Percentiles rank a stretch among this genome's conserved stretches.
These are phyloP conservation scores for Calonectria honghensis DNA, from an alignment of 2,329 filamentous ascomycete species.

Conservation along the genomic window DNA sequence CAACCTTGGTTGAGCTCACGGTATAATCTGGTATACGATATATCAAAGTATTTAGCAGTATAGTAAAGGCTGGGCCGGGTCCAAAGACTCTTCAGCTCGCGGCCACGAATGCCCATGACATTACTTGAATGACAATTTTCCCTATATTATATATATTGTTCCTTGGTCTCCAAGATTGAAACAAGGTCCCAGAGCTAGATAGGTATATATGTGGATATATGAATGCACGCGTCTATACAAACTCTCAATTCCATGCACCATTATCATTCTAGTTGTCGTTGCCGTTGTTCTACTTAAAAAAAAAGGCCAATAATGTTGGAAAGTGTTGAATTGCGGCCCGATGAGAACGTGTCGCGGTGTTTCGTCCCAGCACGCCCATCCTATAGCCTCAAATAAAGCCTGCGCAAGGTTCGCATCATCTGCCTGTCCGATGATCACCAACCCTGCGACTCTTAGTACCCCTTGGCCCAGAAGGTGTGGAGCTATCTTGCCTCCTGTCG, in stretches of 20 bases:
- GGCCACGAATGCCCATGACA: slow-evolving; percentile 8
- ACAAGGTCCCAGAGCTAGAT: not conserved
- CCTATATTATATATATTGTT: not conserved
- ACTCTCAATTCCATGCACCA: slow-evolving; percentile 1
- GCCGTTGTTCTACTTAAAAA: too few relatives aligned
- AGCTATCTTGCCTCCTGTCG: slow-evolving; percentile 40
- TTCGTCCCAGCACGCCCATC: not conserved
- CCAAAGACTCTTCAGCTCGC: slow-evolving; percentile 5
- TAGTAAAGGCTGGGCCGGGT: slow-evolving; percentile 10
- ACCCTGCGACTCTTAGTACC: slow-evolving; percentile 43
- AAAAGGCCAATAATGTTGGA: not conserved
- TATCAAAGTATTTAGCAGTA: slow-evolving; percentile 26
- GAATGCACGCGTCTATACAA: slow-evolving; percentile 11
- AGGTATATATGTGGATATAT: not conserved
- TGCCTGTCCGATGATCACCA: slow-evolving; percentile 42
- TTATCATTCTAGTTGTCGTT: not conserved
- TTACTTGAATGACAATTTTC: slow-evolving; percentile 3
- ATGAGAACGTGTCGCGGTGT: not conserved
- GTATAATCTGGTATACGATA: not conserved
- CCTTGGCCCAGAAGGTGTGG: slow-evolving; percentile 25
- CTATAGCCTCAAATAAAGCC: not conserved
- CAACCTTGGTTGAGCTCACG: not conserved
- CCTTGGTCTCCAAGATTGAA: not conserved
- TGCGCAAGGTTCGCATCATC: slow-evolving; percentile 35
- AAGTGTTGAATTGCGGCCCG: not conserved